Base-by-base conservation (phyloP, 116 monocot species). In the Zostera marina region DNA sequence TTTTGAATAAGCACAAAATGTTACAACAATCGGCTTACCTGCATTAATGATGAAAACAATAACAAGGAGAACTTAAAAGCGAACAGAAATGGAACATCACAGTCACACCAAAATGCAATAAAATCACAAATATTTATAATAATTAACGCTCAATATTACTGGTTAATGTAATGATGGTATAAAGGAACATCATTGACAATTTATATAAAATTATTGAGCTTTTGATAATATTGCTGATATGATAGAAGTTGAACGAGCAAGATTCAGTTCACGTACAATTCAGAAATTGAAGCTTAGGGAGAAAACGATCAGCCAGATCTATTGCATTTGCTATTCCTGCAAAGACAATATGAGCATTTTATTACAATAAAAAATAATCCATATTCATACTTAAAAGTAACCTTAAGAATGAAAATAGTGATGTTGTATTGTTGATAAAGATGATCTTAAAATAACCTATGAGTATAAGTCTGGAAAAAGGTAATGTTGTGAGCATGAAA, bases 241-340 rank as follows among this genome's bases (percentile, higher is more conserved):
- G 17, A 20, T 8, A 20, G 20, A 8, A 44, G 22, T 46, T 25
- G 21, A 48, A 8, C 22, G 52, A 24, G 26, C 21, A 61, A 39
- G 39, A 56, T 8, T 49, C 38, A 56, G 17, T 59, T 59, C 20
- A 41, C 89, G 80, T 74, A 90, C 98, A 98, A 75, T 90, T 98
- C 62, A 90, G 61, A 12, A 83, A 82, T 64, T 89, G 70, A 51
- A 98, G 98, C 63, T 68, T 84, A 48, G 90, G 98, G 62, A 98
- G 98, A 83, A 98, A 98, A 52, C 90, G 71, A 71, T 98, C 82
- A 20, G 98, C 83, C 22, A 90, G 69, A 63, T 98, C 90, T 59
- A 90, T 86, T 38, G 98, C 90, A 75, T 90, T 98, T 71, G 98
- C 98, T 65, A 98, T 90, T 66, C 90, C 96, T 89, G 76, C 56